Evolutionary conservation across 768 basidiomycete genomes (phyloP).

Genomic region (Multifurca ochricompacta): DNA sequence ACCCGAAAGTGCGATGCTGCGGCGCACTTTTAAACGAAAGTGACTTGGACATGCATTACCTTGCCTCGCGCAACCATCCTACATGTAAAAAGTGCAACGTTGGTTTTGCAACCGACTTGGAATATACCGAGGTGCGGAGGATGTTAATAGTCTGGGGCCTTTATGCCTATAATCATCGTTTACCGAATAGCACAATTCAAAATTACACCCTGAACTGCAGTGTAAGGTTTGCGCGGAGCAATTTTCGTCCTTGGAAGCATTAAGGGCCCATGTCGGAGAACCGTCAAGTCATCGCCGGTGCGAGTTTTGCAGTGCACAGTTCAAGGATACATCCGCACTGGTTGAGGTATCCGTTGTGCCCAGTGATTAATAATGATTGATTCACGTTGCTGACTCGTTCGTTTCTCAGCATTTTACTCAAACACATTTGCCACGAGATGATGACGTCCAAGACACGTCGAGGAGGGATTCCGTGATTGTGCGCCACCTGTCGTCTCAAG

Average conservation of each 20-base stretch:
- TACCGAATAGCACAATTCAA: slow-evolving; percentile 10
- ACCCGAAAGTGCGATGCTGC: slow-evolving; percentile 18
- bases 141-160: not conserved
- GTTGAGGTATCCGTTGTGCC: slow-evolving; percentile 11
- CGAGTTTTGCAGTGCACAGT: slow-evolving; percentile 17
- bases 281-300: slow-evolving; percentile 11
- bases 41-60: slow-evolving; percentile 18
- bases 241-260: slow-evolving; percentile 9
- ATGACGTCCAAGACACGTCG: slow-evolving; percentile 2
- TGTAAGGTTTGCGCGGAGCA: slow-evolving; percentile 11
- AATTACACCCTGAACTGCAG: slow-evolving; percentile 8
- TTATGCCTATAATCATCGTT: not conserved
- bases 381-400: not conserved
- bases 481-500: not conserved
- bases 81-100: slow-evolving; percentile 5
- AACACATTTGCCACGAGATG: slow-evolving; percentile 1
- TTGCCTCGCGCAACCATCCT: slow-evolving; percentile 15
- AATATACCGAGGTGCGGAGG: slow-evolving; percentile 9
- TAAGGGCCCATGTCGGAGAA: slow-evolving; percentile 1
- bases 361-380: not conserved
- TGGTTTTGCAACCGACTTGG: slow-evolving; percentile 9
- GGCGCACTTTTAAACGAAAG: slow-evolving; percentile 9
- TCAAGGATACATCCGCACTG: slow-evolving; percentile 16
- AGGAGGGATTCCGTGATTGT: not conserved
- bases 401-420: slow-evolving; percentile 12